Conservation (phyloP, 805 yeast species). For the Starmerella stellata region DNA sequence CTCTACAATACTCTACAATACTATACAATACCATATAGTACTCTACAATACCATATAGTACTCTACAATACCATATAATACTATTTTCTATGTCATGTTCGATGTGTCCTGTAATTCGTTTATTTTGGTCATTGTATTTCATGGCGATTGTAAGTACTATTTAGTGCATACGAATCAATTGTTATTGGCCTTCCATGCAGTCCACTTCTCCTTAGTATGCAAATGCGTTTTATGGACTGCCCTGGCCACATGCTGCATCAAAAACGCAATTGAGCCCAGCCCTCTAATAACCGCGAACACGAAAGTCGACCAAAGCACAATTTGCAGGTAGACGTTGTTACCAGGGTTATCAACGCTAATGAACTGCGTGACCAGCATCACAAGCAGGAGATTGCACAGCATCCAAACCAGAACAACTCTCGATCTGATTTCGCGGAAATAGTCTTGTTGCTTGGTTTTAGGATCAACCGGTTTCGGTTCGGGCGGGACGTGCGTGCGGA, state of each 20-base stretch:
- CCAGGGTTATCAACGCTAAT: conserved; percentile 47
- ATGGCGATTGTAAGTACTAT: too few relatives aligned
- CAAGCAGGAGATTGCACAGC: conserved; percentile 57
- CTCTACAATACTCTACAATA: too few relatives aligned
- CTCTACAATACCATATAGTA: too few relatives aligned
- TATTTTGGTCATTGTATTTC: too few relatives aligned
- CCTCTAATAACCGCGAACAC: conserved; percentile 67
- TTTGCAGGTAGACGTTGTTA: conserved; percentile 57
- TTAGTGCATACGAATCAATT: too few relatives aligned
- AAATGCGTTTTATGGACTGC: conserved; percentile 16
- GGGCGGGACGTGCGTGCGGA: conserved; percentile 50
- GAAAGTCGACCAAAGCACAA: conserved; percentile 87
- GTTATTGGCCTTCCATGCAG: too few relatives aligned
- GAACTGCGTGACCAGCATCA: conserved; percentile 76
- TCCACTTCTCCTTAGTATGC: conserved; percentile 11
- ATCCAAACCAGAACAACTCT: conserved; percentile 93
- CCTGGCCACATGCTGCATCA: conserved; percentile 27
- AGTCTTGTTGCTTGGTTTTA: conserved; percentile 41
- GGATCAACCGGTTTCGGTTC: conserved; percentile 30
- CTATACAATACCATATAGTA: too few relatives aligned
- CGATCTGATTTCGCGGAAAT: conserved; percentile 86
- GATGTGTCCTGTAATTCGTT: too few relatives aligned
- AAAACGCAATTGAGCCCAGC: conserved; percentile 56
- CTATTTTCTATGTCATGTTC: too few relatives aligned
- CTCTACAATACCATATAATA: too few relatives aligned